Evolutionary conservation across 805 yeast species (phyloP).

Genomic region (Sporopachydermia lactativora): DNA sequence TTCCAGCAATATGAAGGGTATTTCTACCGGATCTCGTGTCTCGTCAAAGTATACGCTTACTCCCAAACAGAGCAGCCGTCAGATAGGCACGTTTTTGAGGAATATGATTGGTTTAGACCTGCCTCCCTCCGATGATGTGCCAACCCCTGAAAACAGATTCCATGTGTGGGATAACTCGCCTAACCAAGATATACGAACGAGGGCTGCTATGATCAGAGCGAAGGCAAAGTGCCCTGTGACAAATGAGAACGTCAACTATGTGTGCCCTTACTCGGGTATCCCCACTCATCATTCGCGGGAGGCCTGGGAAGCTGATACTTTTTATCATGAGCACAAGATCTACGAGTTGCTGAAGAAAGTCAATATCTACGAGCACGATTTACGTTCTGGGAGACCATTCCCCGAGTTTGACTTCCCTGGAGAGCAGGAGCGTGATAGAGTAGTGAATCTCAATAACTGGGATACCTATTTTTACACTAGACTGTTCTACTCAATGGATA

Average conservation of each 20-base stretch:
- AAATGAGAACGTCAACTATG: conserved; percentile 58
- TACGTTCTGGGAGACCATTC: conserved; percentile 85
- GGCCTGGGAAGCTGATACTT: conserved; percentile 75
- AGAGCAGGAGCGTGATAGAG: conserved; percentile 53
- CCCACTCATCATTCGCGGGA: conserved; percentile 89
- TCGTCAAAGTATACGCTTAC: too few relatives aligned
- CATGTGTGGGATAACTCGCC: conserved; percentile 93
- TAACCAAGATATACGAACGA: conserved; percentile 67
- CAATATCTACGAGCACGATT: conserved; percentile 87
- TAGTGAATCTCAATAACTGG: conserved; percentile 73
- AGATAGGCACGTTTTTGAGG: conserved; percentile 25
- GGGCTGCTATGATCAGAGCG: conserved; percentile 85
- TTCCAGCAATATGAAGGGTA: too few relatives aligned
- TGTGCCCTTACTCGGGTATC: conserved; percentile 89
- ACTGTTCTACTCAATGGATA: conserved; percentile 89
- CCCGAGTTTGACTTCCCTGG: conserved; percentile 94
- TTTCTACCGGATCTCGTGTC: too few relatives aligned
- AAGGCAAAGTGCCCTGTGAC: conserved; percentile 89
- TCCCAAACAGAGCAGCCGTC: conserved; percentile 11
- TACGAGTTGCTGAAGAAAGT: conserved; percentile 74
- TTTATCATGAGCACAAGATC: conserved; percentile 51
- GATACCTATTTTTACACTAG: conserved; percentile 88
- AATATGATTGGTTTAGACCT: conserved; percentile 45
- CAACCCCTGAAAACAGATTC: conserved; percentile 59
- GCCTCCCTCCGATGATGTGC: conserved; percentile 49